A percentile compares a stretch with the other conserved stretches of the same genome.
Conservation (phyloP, 2,329 filamentous ascomycete genomes). For the Hymenoscyphus salicellus region DNA sequence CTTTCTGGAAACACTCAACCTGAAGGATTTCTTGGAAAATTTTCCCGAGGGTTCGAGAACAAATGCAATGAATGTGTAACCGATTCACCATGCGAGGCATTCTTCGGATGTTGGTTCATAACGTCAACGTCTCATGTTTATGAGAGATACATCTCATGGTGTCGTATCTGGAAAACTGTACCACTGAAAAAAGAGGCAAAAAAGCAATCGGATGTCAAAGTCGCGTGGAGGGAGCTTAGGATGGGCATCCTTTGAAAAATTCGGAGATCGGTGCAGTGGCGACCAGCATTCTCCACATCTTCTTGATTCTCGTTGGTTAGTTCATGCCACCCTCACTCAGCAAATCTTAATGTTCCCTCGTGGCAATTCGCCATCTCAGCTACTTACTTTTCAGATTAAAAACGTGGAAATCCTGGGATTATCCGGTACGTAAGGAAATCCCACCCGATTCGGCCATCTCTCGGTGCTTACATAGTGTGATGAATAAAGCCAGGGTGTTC, state of each 20-base stretch:
- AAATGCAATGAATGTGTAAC: neutral
- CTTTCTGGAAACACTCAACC: neutral
- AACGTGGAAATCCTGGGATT: slow-evolving; percentile 1
- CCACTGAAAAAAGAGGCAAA: neutral
- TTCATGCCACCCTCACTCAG: neutral
- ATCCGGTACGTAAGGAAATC: neutral
- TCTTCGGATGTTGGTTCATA: slow-evolving; percentile 1
- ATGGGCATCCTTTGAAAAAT: slow-evolving; percentile 1
- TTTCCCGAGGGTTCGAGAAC: neutral
- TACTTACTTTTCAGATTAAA: neutral
- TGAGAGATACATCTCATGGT: neutral
- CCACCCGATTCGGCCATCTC: neutral
- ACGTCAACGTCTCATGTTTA: neutral
- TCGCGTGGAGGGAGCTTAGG: neutral
- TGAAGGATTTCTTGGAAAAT: neutral
- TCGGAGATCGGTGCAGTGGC: neutral
- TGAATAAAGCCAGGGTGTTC: neutral
- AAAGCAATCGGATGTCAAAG: neutral
- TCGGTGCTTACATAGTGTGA: slow-evolving; percentile 1
- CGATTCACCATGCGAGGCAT: neutral
- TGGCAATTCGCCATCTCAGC: slow-evolving; percentile 6
- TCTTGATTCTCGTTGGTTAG: neutral
- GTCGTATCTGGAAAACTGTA: neutral
- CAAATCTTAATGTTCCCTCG: slow-evolving; percentile 1
- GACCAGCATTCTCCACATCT: neutral